Evolutionary conservation across 805 yeast genomes (phyloP), one percentile per base, ranked within the genome.

Genomic region (Komagataella pseudopastoris): DNA sequence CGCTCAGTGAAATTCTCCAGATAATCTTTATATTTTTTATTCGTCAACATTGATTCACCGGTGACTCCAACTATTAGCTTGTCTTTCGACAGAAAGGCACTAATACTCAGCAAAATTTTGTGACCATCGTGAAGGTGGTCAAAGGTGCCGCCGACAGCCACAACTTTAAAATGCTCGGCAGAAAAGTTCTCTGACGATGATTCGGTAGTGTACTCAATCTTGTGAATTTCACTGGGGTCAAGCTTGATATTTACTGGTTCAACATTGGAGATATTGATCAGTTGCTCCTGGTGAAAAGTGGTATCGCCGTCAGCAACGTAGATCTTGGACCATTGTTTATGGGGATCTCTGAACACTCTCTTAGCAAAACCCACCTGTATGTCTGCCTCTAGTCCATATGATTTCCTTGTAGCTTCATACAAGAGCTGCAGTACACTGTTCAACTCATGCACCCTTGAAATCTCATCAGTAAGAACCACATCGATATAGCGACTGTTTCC

Each of bases 81-180:
- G 2, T 63, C 57, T 2, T 65, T 59, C 0, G 95, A 72, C 6
- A 87, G 56, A 59, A 81, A 88, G 0, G 81, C 78, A 0, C 95
- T 74, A 53, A 86, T 71, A 0, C 93, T 81, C 7, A 93, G 71
- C 23, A 93, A 70, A 24, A 93, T 83, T 63, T 86, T 88, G 66
- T 93, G 99, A 0, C 98, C 99, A 61, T 85, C 95, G 59, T 93
- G 99, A 44, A 93, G 62, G 66, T 93, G 98, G 62, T 93, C 99
- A 68, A 93, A 93, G 0, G 99, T 93, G 0, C 99, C 99, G 0
- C 99, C 99, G 1, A 91, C 81, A 0, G 96, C 91, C 23, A 64
- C 59, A 4, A 72, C 71, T 16, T 56, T 52, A 53, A 66, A 71
- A 3, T 56, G 51, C 47, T 45, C 24, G 7, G 23, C 47, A n/a